Percentiles rank a stretch among this genome's conserved stretches.
phyloP scores from a whole-genome alignment of 192 early-diverging fungal species.

The Podila horticola region DNA sequence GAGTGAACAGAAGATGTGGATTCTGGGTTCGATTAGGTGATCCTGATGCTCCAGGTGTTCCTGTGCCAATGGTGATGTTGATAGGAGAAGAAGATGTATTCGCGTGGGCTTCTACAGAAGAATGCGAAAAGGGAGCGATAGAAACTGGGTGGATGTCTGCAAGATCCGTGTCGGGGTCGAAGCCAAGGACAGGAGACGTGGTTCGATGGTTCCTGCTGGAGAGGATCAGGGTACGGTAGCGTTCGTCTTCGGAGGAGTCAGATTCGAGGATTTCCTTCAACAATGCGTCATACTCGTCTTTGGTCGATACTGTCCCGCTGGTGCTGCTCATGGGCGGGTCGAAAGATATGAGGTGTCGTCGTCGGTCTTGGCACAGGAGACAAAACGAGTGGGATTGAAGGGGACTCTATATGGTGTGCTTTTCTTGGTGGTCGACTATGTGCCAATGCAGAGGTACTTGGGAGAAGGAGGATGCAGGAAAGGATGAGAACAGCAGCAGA shows the following conservation, averaged over 20 bases:
- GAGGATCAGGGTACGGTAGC: constrained; percentile 20
- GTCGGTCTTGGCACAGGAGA: constrained; percentile 2
- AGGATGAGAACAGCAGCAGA: no score
- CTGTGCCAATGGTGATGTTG: constrained; percentile 34
- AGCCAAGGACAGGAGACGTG: background rate
- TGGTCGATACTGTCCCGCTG: constrained; percentile 38
- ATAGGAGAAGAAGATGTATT: background rate
- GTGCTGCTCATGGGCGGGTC: constrained; percentile 34
- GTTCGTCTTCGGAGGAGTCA: constrained; percentile 58
- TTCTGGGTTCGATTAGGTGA: background rate
- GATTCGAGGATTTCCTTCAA: constrained; percentile 65
- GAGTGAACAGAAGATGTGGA: constrained; percentile 1
- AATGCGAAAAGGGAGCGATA: constrained; percentile 6
- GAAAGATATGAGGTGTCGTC: background rate
- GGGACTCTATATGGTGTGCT: no score
- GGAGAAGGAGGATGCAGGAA: no score
- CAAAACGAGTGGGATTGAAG: no score
- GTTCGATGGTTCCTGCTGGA: constrained; percentile 12
- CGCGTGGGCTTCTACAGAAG: background rate
- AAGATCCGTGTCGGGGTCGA: constrained; percentile 32
- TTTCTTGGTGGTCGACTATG: no score
- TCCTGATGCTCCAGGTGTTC: background rate
- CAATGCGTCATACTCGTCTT: constrained; percentile 61
- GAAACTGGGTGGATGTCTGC: constrained; percentile 18
- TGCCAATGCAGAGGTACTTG: no score